Percentiles rank a stretch among this genome's conserved stretches.
Evolutionary conservation across 305 asterid species (phyloP).

Genomic region (Fraxinus xanthoxyloides): DNA sequence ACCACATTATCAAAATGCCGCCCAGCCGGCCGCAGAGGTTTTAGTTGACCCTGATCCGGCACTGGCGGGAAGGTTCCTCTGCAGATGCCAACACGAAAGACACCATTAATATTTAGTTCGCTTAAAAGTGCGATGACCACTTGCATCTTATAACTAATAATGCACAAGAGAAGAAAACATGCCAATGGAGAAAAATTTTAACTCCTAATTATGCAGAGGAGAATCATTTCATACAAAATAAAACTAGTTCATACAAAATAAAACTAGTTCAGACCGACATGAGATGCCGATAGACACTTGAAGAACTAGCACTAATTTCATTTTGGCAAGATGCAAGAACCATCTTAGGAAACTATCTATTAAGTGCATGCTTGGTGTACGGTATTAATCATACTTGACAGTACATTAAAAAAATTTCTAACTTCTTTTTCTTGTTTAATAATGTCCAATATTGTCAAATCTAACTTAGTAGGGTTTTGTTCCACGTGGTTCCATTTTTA

Average conservation of each 20-base stretch:
- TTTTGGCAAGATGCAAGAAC: neutral
- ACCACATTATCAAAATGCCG: conserved; percentile 60
- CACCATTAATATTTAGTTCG: conserved; percentile 1
- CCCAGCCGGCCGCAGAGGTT: conserved; percentile 92
- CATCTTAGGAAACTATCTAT: neutral
- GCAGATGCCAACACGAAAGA: conserved; percentile 34
- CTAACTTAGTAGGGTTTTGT: neutral
- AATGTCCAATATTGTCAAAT: neutral
- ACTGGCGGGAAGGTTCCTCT: conserved; percentile 76
- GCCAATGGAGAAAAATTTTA: neutral
- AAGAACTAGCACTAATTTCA: neutral
- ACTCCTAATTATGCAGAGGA: neutral
- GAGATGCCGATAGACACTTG: neutral
- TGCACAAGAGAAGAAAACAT: neutral
- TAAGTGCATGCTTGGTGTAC: neutral
- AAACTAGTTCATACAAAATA: neutral
- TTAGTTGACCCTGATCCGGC: conserved; percentile 60
- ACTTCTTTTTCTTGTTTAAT: neutral
- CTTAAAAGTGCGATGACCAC: neutral
- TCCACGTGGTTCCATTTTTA: neutral
- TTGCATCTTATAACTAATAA: neutral
- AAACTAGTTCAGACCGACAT: neutral
- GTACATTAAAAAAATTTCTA: neutral
- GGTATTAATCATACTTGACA: neutral
- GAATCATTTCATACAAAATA: neutral